A percentile compares a stretch with the other conserved stretches of the same genome.
These are phyloP conservation scores for Rhodomyrtus tomentosa DNA, from an alignment of 345 rosid species.

Conservation along the genomic window DNA sequence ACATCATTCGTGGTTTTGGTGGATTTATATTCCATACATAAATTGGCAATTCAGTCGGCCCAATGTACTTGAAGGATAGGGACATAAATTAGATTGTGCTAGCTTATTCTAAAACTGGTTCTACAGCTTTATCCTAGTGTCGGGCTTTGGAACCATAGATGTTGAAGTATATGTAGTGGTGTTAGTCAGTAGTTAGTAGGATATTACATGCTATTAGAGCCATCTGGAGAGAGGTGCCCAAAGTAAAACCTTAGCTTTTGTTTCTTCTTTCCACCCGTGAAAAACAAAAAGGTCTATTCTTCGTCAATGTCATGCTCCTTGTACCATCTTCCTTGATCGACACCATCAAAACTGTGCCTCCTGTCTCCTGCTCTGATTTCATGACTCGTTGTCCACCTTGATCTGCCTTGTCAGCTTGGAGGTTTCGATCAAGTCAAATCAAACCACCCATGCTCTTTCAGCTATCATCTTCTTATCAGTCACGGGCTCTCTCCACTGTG, in stretches of 20 bases:
- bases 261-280: neutral
- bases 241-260: neutral
- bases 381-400: neutral
- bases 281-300: neutral
- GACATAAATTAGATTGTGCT: neutral
- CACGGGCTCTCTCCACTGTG: neutral
- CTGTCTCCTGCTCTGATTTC: neutral
- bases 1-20: neutral
- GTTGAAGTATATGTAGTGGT: neutral
- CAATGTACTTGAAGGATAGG: neutral
- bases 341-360: neutral
- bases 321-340: neutral
- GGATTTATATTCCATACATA: neutral
- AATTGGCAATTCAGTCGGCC: neutral
- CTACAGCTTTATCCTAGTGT: neutral
- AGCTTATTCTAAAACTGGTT: neutral
- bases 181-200: neutral
- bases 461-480: neutral
- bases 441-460: neutral
- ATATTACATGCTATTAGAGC: neutral
- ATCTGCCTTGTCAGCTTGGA: neutral
- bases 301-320: neutral
- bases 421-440: neutral
- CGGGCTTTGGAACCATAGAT: neutral
- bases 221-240: neutral